Conservation (phyloP, 495 filamentous ascomycete species). For the Neurospora hispaniola region DNA sequence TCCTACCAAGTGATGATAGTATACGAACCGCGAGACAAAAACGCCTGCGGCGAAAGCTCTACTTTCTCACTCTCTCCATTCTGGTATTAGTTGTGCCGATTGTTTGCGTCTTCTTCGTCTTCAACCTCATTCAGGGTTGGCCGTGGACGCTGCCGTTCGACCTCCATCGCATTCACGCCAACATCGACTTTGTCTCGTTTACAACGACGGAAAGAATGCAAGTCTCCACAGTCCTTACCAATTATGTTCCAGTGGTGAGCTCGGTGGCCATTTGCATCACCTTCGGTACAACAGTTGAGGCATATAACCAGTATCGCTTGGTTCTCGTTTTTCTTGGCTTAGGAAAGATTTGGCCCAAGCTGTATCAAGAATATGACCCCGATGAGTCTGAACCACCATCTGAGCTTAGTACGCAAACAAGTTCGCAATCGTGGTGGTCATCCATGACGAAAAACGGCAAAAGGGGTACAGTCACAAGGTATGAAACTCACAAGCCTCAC, state of each 20-base stretch:
- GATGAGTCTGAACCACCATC: not conserved
- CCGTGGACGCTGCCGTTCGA: constrained; percentile 42
- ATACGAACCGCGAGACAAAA: constrained; percentile 35
- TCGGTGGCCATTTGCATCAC: constrained; percentile 58
- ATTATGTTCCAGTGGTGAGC: constrained; percentile 55
- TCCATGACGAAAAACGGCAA: not conserved
- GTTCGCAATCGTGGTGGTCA: constrained; percentile 6
- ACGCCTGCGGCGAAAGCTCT: constrained; percentile 63
- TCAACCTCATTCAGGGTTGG: constrained; percentile 38
- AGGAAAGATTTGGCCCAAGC: constrained; percentile 34
- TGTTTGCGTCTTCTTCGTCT: constrained; percentile 47
- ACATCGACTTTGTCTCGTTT: constrained; percentile 52
- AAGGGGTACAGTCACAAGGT: not conserved
- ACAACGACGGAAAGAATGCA: constrained; percentile 42
- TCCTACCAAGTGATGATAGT: constrained; percentile 44
- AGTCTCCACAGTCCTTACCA: constrained; percentile 44
- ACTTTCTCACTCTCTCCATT: constrained; percentile 58
- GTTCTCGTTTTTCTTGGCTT: constrained; percentile 42
- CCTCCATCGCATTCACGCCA: constrained; percentile 27
- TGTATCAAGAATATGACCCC: constrained; percentile 21
- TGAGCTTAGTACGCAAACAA: not conserved
- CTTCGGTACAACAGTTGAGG: constrained; percentile 75
- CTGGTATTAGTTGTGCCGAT: constrained; percentile 57
- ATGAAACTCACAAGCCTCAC: not conserved
- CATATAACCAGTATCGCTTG: constrained; percentile 57